Evolutionary conservation across 495 filamentous ascomycete species (phyloP).

Genomic region (Parathielavia hyrcaniae): DNA sequence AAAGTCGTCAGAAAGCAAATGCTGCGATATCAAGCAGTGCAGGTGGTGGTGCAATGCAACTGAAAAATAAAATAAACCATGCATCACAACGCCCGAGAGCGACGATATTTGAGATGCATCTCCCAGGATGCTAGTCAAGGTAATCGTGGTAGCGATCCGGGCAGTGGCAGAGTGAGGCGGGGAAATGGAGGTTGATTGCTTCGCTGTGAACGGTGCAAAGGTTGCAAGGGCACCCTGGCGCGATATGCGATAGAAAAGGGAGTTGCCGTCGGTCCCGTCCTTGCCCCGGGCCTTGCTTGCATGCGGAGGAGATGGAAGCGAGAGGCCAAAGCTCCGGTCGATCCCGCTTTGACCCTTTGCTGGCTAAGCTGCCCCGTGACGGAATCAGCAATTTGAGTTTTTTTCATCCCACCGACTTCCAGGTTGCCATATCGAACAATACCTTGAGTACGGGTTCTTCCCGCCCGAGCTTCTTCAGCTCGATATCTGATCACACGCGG

Average conservation of each 20-base stretch:
- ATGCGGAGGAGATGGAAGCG: neutral
- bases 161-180: neutral
- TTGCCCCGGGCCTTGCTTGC: conserved; percentile 7
- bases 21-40: neutral
- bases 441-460: too few species aligned
- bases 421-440: too few species aligned
- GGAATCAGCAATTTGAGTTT: conserved; percentile 4
- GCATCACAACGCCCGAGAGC: conserved; percentile 2
- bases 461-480: too few species aligned
- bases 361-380: too few species aligned
- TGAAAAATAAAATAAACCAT: too few species aligned
- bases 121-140: too few species aligned
- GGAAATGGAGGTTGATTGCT: neutral
- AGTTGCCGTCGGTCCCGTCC: conserved; percentile 14
- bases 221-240: conserved; percentile 3
- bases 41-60: neutral
- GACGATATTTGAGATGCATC: neutral
- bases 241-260: conserved; percentile 9
- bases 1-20: neutral
- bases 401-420: neutral
- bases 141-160: too few species aligned
- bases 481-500: too few species aligned
- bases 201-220: neutral
- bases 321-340: conserved; percentile 13
- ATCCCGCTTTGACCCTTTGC: conserved; percentile 10